phyloP scores from a whole-genome alignment of 2,329 filamentous ascomycete genomes.

The Talaromyces atroroseus region DNA sequence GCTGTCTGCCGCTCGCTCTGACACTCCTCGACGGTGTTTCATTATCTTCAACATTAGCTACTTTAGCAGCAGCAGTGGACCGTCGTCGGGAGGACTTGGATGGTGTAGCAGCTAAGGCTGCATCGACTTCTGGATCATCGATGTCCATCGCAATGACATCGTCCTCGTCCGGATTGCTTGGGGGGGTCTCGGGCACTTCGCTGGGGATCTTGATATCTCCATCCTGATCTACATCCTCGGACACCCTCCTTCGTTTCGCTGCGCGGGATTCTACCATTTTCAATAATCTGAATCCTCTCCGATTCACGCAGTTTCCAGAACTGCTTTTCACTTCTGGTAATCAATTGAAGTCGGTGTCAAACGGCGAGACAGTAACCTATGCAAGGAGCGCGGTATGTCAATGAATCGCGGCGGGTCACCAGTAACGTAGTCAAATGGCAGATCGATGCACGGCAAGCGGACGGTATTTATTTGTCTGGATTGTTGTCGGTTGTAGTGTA shows the following conservation, averaged over 20 bases:
- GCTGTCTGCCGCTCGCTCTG: constrained; percentile 31
- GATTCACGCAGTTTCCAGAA: background rate
- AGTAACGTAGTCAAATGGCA: background rate
- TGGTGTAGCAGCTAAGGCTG: constrained; percentile 12
- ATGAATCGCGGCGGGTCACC: background rate
- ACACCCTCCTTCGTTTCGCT: constrained; percentile 33
- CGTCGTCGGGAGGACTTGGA: constrained; percentile 22
- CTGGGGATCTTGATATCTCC: constrained; percentile 14
- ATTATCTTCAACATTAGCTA: constrained; percentile 11
- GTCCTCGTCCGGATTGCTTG: background rate
- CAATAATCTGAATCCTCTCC: background rate
- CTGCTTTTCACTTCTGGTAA: background rate
- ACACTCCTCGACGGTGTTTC: constrained; percentile 21
- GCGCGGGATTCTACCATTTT: constrained; percentile 31
- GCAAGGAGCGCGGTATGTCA: background rate
- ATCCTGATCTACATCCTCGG: constrained; percentile 19
- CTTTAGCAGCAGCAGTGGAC: constrained; percentile 15
- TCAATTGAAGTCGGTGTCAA: background rate
- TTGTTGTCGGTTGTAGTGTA: background rate
- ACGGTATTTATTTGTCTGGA: background rate
- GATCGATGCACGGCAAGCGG: background rate
- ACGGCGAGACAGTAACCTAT: background rate
- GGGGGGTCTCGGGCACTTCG: constrained; percentile 15
- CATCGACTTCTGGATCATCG: constrained; percentile 14
- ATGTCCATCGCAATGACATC: constrained; percentile 14